phyloP scores from a whole-genome alignment of 805 yeast genomes.

The Blastobotrys muscicola region DNA sequence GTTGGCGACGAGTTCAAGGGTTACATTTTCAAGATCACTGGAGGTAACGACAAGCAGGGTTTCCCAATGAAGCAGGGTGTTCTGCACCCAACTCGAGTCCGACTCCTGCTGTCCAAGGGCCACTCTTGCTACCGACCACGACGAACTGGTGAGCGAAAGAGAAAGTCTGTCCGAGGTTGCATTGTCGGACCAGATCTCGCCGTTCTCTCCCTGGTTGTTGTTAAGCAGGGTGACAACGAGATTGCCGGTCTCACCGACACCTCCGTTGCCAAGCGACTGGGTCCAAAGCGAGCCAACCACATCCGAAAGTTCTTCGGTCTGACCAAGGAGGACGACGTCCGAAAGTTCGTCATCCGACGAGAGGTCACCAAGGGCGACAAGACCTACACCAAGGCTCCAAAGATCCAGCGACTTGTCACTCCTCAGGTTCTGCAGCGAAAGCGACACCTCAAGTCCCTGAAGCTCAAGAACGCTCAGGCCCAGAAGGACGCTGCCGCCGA shows the following conservation, averaged over 20 bases:
- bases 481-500: slow-evolving; percentile 99
- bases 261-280: slow-evolving; percentile 97
- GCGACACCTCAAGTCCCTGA: slow-evolving; percentile 90
- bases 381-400: slow-evolving; percentile 99
- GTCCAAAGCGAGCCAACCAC: slow-evolving; percentile 99
- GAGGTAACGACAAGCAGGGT: slow-evolving; percentile 99
- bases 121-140: slow-evolving; percentile 99
- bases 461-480: slow-evolving; percentile 94
- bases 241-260: slow-evolving; percentile 93
- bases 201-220: slow-evolving; percentile 84
- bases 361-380: slow-evolving; percentile 96
- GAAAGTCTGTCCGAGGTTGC: slow-evolving; percentile 99
- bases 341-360: slow-evolving; percentile 94
- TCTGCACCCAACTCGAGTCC: slow-evolving; percentile 98
- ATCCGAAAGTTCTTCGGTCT: slow-evolving; percentile 99
- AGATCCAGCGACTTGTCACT: slow-evolving; percentile 98
- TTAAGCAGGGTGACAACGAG: slow-evolving; percentile 95
- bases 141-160: slow-evolving; percentile 99
- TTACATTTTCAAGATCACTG: slow-evolving; percentile 96
- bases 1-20: slow-evolving; percentile 99
- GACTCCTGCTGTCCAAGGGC: slow-evolving; percentile 86
- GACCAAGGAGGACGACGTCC: slow-evolving; percentile 86
- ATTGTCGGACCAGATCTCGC: slow-evolving; percentile 96
- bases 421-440: slow-evolving; percentile 99
- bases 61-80: slow-evolving; percentile 99